These are phyloP conservation scores for Diaporthe caulivora DNA, from an alignment of 2,329 filamentous ascomycete genomes.

Conservation along the genomic window DNA sequence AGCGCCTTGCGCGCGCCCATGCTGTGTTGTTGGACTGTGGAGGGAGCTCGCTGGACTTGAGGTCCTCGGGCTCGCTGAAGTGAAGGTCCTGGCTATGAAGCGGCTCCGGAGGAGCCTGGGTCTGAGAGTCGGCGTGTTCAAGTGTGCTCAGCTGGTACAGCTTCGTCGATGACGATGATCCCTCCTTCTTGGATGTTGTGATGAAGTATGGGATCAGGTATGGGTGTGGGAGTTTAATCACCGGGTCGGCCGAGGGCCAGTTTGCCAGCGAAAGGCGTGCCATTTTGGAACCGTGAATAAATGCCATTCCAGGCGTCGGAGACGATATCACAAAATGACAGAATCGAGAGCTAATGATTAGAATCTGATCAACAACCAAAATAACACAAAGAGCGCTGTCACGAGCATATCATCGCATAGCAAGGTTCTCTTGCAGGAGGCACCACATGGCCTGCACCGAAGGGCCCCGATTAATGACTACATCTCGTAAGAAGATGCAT, in stretches of 20 bases:
- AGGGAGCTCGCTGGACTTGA: slow-evolving; percentile 49
- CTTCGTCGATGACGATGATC: slow-evolving; percentile 16
- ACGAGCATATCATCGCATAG: neutral
- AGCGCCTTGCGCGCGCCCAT: slow-evolving; percentile 68
- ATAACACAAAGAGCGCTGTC: neutral
- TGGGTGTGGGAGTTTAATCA: slow-evolving; percentile 48
- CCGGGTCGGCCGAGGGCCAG: slow-evolving; percentile 43
- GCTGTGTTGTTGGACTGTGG: slow-evolving; percentile 65
- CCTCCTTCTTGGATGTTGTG: slow-evolving; percentile 42
- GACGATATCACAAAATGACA: neutral
- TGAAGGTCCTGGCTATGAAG: slow-evolving; percentile 46
- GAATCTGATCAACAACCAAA: neutral
- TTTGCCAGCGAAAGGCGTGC: slow-evolving; percentile 42
- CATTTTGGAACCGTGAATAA: slow-evolving; percentile 26
- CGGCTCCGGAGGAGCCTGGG: slow-evolving; percentile 38
- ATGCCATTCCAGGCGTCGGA: neutral
- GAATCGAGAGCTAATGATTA: neutral
- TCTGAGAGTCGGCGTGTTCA: slow-evolving; percentile 21
- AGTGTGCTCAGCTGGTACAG: slow-evolving; percentile 34
- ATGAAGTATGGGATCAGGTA: slow-evolving; percentile 47
- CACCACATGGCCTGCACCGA: neutral
- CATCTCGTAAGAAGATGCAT: neutral
- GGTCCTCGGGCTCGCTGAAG: slow-evolving; percentile 49
- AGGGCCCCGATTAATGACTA: slow-evolving; percentile 24
- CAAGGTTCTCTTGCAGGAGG: neutral